A percentile compares a stretch with the other conserved stretches of the same genome.
phyloP scores from a whole-genome alignment of 2,329 filamentous ascomycete genomes.

The Elsinoe perseae region DNA sequence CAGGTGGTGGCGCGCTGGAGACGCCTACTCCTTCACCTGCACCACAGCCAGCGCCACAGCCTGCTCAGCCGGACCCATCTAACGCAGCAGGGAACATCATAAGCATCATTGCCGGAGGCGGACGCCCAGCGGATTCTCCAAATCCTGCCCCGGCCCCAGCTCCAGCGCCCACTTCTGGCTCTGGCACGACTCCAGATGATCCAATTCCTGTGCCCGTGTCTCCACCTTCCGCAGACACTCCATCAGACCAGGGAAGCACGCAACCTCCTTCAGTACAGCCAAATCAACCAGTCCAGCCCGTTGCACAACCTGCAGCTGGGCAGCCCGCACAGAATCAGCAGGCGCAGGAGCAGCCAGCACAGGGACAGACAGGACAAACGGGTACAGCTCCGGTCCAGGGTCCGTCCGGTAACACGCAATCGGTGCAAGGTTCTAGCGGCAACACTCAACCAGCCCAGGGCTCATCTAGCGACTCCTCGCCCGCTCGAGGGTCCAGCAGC shows the following conservation, averaged over 20 bases:
- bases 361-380: neutral
- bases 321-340: neutral
- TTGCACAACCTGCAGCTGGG: neutral
- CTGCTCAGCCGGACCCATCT: neutral
- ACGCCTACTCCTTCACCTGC: neutral
- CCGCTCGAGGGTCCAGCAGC: neutral
- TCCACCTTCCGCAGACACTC: neutral
- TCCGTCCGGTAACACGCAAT: neutral
- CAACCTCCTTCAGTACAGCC: neutral
- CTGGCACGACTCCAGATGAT: neutral
- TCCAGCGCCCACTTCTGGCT: neutral
- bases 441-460: neutral
- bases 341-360: neutral
- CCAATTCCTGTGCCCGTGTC: neutral
- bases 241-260: neutral
- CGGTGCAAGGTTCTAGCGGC: neutral
- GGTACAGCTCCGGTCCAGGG: neutral
- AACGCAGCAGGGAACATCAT: neutral
- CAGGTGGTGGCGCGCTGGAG: neutral
- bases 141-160: neutral
- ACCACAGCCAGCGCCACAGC: constrained; percentile 7
- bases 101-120: constrained; percentile 7
- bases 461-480: neutral
- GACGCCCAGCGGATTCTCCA: neutral
- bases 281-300: neutral